These are phyloP conservation scores for sweet orange (Citrus sinensis) DNA, from an alignment of 345 rosid genomes.

Conservation along the genomic window DVS_A1.0 CM039167.1:5833001-5833500, in stretches of 20 bases:
- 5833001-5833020: neutral
- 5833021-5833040: no score
- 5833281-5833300: no score
- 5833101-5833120: conserved; percentile 84
- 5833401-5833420: conserved; percentile 82
- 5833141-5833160: conserved; percentile 67
- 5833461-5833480: conserved; percentile 74
- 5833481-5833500: conserved; percentile 72
- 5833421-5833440: conserved; percentile 56
- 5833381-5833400: conserved; percentile 95
- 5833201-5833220: conserved; percentile 77
- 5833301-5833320: no score
- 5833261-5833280: conserved; percentile 51
- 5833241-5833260: conserved; percentile 84
- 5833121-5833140: conserved; percentile 79
- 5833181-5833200: conserved; percentile 84
- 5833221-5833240: conserved; percentile 72
- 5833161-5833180: conserved; percentile 66
- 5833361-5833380: conserved; percentile 97
- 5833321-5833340: no score
- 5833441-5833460: conserved; percentile 49
- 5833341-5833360: neutral
- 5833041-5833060: no score
- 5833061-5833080: conserved; percentile 48
- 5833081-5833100: conserved; percentile 92